A percentile compares a stretch with the other conserved stretches of the same genome.
These are phyloP conservation scores for Metschnikowia bowlesiae DNA, from an alignment of 805 yeast species.

Conservation along the genomic window DNA sequence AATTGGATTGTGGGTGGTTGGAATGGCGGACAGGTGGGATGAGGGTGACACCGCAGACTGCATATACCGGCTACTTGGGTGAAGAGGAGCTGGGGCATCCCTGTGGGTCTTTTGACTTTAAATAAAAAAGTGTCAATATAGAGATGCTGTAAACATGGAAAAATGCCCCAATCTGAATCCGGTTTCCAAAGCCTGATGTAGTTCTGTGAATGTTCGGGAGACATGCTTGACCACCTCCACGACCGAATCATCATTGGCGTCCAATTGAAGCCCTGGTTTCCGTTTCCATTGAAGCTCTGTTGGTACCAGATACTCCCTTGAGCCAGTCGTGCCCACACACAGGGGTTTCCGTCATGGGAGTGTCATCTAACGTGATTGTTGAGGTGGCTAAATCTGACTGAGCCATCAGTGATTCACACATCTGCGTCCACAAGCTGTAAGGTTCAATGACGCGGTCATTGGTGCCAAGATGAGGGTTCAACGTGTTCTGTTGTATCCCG, in stretches of 20 bases:
- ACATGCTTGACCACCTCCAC: conserved; percentile 62
- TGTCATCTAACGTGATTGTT: conserved; percentile 64
- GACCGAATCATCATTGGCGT: conserved; percentile 77
- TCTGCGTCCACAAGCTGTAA: conserved; percentile 50
- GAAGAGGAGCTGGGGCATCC: too few relatives aligned
- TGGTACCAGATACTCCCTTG: conserved; percentile 65
- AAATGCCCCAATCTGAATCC: conserved; percentile 64
- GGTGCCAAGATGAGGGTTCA: conserved; percentile 73
- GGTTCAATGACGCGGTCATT: conserved; percentile 71
- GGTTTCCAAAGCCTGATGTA: conserved; percentile 66
- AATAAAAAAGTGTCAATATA: too few relatives aligned
- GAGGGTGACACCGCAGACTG: too few relatives aligned
- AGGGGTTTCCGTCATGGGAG: conserved; percentile 82
- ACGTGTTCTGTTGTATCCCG: conserved; percentile 64
- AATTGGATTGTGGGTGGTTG: too few relatives aligned
- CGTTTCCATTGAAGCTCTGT: conserved; percentile 30
- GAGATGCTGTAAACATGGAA: too few relatives aligned
- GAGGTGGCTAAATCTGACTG: conserved; percentile 62
- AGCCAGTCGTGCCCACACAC: conserved; percentile 79
- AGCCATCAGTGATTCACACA: conserved; percentile 49
- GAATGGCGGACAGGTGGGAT: too few relatives aligned
- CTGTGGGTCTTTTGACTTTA: too few relatives aligned
- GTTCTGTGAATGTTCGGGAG: conserved; percentile 48
- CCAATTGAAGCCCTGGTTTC: conserved; percentile 75
- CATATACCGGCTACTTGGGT: too few relatives aligned